These are phyloP conservation scores for Fusarium scirpi DNA, from an alignment of 2,329 filamentous ascomycete genomes.

Conservation along the genomic window DNA sequence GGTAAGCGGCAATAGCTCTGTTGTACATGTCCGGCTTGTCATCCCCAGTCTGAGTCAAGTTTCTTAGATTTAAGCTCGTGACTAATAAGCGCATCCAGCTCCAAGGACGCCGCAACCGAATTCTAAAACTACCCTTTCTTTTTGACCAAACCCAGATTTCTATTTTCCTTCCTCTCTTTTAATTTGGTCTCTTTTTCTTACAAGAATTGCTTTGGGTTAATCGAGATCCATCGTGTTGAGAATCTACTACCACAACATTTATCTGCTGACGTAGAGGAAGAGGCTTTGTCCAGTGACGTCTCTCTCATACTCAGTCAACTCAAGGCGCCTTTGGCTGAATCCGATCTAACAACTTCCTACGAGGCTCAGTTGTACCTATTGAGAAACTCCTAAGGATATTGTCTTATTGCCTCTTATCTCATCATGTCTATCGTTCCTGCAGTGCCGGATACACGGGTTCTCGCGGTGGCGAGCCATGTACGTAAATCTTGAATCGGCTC, in stretches of 20 bases:
- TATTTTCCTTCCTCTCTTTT: background rate
- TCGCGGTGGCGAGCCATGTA: conserved; percentile 97
- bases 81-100: conserved; percentile 28
- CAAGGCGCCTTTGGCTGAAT: background rate
- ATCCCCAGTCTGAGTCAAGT: conserved; percentile 4
- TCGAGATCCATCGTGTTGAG: background rate
- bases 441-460: conserved; percentile 73
- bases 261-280: conserved; percentile 18
- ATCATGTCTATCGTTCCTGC: conserved; percentile 43
- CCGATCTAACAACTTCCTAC: background rate
- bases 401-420: background rate
- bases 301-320: conserved; percentile 8
- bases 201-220: background rate
- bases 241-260: background rate
- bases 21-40: background rate
- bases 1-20: background rate
- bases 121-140: conserved; percentile 4
- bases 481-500: conserved; percentile 65
- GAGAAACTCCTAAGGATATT: background rate
- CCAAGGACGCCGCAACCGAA: conserved; percentile 12
- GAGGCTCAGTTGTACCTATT: background rate
- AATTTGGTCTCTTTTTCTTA: background rate
- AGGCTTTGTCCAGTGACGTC: conserved; percentile 30
- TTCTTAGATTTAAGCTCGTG: conserved; percentile 24
- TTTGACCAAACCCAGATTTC: background rate